Percentiles rank a stretch among this genome's conserved stretches.
These are phyloP conservation scores for Symbiodinium pilosum DNA, from an alignment of 73 alveolate species.

Conservation along the genomic window DNA sequence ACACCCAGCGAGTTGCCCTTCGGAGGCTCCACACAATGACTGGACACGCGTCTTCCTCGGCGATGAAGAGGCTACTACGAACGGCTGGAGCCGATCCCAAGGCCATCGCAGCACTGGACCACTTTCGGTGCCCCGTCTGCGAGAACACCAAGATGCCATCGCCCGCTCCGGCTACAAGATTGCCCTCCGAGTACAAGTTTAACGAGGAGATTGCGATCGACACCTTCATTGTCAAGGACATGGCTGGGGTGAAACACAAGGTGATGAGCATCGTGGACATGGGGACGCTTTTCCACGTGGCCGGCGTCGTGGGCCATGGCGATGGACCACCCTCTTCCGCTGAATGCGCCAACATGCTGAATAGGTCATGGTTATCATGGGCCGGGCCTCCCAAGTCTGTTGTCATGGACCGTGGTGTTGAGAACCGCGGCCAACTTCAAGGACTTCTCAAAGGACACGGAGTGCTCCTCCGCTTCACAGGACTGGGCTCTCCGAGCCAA, in stretches of 20 bases:
- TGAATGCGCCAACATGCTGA: neutral
- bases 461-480: neutral
- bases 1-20: neutral
- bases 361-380: neutral
- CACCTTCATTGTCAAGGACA: neutral
- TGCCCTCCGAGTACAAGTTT: neutral
- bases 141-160: neutral
- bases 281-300: constrained; percentile 34
- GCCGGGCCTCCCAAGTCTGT: neutral
- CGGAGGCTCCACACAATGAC: constrained; percentile 22
- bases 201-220: neutral
- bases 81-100: neutral
- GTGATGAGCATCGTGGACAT: neutral
- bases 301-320: neutral
- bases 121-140: constrained; percentile 15
- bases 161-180: neutral
- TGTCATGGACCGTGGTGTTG: neutral
- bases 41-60: neutral
- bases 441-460: constrained; percentile 1
- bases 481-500: constrained; percentile 23
- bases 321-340: neutral
- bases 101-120: neutral
- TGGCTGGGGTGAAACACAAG: neutral
- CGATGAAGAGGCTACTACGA: neutral
- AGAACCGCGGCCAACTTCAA: neutral